Percentiles rank a stretch among this genome's conserved stretches.
phyloP scores from a whole-genome alignment of 192 early-diverging fungal species.

The Podochytrium sp. region DNA sequence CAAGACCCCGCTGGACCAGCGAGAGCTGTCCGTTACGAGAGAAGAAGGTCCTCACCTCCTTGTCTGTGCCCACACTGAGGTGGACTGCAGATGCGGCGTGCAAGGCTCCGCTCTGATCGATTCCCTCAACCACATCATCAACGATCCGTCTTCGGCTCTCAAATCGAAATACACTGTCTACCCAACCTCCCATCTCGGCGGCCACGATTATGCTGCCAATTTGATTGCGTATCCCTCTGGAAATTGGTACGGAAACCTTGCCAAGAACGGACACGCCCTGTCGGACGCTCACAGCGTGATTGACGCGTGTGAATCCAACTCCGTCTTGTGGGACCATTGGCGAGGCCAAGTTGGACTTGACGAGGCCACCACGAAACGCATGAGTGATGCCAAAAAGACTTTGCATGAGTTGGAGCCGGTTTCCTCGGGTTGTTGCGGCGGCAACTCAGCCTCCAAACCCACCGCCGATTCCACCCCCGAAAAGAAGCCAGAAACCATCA shows the following conservation, averaged over 20 bases:
- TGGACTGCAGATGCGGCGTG: constrained; percentile 6
- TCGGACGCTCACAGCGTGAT: constrained; percentile 47
- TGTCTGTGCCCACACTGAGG: constrained; percentile 10
- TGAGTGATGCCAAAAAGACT: not conserved
- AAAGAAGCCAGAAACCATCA: constrained; percentile 18
- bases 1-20: not conserved
- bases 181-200: constrained; percentile 62
- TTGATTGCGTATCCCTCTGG: constrained; percentile 58
- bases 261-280: not conserved
- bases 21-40: not conserved
- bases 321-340: constrained; percentile 56
- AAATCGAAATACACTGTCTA: constrained; percentile 17
- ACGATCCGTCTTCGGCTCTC: not conserved
- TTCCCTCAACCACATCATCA: not conserved
- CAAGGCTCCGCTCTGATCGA: not conserved
- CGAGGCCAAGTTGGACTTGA: constrained; percentile 52
- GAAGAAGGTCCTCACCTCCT: not conserved
- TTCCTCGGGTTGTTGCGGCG: not conserved
- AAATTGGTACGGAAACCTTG: constrained; percentile 60
- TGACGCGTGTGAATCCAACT: constrained; percentile 39
- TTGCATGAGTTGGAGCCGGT: not conserved
- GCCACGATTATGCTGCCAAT: constrained; percentile 63
- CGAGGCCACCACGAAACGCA: not conserved
- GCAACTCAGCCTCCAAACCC: not conserved
- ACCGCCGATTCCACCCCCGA: not conserved